These are phyloP conservation scores for Uncinocarpus reesii DNA, from an alignment of 2,329 filamentous ascomycete genomes.

Conservation along the genomic window DNA sequence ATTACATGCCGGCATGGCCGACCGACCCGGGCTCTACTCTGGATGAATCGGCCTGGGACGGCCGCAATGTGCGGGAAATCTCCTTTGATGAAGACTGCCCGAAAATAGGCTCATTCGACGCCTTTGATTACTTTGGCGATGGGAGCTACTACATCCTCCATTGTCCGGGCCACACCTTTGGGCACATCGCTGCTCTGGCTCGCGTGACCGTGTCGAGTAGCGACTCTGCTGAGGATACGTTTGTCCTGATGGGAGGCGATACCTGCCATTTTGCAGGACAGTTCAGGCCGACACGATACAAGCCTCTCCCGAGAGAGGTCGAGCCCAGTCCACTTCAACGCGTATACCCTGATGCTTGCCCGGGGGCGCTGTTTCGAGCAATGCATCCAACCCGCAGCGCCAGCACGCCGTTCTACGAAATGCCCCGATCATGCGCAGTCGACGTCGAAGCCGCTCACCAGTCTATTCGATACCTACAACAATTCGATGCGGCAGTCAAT, in stretches of 20 bases:
- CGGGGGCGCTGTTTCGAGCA: conserved; percentile 1
- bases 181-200: conserved; percentile 24
- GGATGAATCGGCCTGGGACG: conserved; percentile 27
- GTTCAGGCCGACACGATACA: conserved; percentile 24
- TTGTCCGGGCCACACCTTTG: conserved; percentile 21
- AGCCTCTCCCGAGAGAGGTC: conserved; percentile 22
- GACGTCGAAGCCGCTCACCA: neutral
- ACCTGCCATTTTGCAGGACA: conserved; percentile 22
- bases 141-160: conserved; percentile 26
- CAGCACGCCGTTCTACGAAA: conserved; percentile 17
- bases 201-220: conserved; percentile 17
- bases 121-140: conserved; percentile 25
- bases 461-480: conserved; percentile 20
- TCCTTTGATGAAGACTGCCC: conserved; percentile 12
- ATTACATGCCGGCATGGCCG: conserved; percentile 42
- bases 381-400: neutral
- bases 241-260: conserved; percentile 25
- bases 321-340: conserved; percentile 4
- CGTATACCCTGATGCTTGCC: conserved; percentile 1
- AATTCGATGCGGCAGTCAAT: conserved; percentile 22
- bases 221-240: conserved; percentile 16
- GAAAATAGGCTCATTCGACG: conserved; percentile 21
- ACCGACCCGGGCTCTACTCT: conserved; percentile 28
- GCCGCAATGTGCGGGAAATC: conserved; percentile 20
- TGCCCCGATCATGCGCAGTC: conserved; percentile 19